Evolutionary conservation across 441 rosid species (phyloP), one percentile per base, ranked within the genome.

Genomic region (Eutrema salsugineum): DNA sequence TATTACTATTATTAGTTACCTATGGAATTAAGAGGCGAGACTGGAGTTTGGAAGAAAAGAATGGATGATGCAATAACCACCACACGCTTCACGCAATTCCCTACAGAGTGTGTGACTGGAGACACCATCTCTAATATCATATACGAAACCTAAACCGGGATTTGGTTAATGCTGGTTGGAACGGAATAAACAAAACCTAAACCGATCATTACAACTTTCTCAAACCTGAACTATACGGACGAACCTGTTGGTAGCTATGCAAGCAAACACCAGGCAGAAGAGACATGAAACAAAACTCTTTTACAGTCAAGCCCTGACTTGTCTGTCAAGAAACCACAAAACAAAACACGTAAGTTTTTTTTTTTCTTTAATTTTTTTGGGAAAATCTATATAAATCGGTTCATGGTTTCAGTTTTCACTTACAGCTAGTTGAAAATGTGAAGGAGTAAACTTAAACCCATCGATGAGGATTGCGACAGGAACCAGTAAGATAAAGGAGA

Each of bases 81-180:
- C 15, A 86, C 86, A 1, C 94, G 87, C 83, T 88, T 88, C 66
- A 78, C 83, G 40, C 88, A 82, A 63, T 88, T 88, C 49, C 88
- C 94, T 3, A 88, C 94, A 0, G 91, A 79, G 65, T 88, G 94
- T 9, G 85, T 82, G 14, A 88, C 85, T 3, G 94, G 91, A 6
- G 94, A 88, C 48, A 86, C 86, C 86, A 81, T 81, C 70, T 78
- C 83, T 12, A 88, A 74, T 5, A 88, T 88, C 78, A 70, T 73
- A 53, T 86, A 86, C 14, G 94, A 85, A 4, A 88, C 88, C 91
- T 88, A 75, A 57, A 15, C 30, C 51, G 5, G 22, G 8, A 3
- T 39, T 16, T 28, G 33, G 5, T 36, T 15, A 22, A 3, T 65
- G 11, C 32, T 44, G 3, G 20, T 5, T 47, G 15, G 42, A 24